A percentile compares a stretch with the other conserved stretches of the same genome.
These are phyloP conservation scores for Salix arbutifolia DNA, from an alignment of 345 rosid genomes.

Conservation along the genomic window DNA sequence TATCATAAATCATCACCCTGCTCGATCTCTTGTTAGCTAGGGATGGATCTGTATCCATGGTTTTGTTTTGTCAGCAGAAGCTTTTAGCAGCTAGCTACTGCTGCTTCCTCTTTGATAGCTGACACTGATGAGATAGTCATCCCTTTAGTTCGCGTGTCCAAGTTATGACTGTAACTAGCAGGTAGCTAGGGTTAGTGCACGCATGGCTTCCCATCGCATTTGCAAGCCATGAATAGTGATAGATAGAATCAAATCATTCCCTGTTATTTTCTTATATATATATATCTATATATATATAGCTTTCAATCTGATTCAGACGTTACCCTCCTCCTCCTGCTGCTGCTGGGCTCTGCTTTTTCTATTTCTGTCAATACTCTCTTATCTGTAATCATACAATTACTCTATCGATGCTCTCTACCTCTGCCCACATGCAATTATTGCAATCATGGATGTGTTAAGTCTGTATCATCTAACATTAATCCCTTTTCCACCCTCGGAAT, in stretches of 20 bases:
- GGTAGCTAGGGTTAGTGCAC: constrained; percentile 29
- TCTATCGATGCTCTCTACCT: background rate
- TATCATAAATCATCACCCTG: no score
- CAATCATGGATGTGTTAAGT: background rate
- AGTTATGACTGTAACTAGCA: background rate
- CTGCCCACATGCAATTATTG: background rate
- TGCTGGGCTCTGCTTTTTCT: background rate
- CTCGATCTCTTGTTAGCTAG: background rate
- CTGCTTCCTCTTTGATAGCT: constrained; percentile 18
- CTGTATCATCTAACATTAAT: background rate
- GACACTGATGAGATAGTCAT: constrained; percentile 42
- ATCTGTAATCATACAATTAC: background rate
- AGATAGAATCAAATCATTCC: background rate
- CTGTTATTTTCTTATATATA: no score
- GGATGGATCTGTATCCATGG: constrained; percentile 29
- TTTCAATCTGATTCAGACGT: constrained; percentile 26
- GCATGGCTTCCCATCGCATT: constrained; percentile 16
- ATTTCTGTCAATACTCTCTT: background rate
- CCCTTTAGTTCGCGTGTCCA: constrained; percentile 39
- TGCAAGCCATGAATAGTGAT: background rate
- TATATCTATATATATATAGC: constrained; percentile 2
- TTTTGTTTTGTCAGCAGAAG: no score
- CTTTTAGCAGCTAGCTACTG: background rate
- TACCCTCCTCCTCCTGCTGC: background rate
- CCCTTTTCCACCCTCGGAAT: background rate